phyloP scores from a whole-genome alignment of 495 filamentous ascomycete genomes.

The Penicillium soppii region DNA sequence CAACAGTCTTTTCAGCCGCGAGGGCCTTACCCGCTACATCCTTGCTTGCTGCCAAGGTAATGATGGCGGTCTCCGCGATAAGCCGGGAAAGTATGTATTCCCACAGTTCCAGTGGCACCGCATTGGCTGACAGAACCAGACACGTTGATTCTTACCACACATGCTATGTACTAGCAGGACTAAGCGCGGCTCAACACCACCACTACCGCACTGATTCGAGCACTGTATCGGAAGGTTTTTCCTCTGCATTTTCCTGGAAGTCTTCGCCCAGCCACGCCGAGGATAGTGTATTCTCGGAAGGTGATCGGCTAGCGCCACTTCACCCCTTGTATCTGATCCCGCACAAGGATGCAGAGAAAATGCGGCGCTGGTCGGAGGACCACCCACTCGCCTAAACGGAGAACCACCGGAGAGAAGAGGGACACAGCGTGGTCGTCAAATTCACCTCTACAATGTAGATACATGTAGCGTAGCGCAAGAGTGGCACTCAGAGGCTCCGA shows the following conservation, averaged over 20 bases:
- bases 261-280: constrained; percentile 49
- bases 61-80: constrained; percentile 85
- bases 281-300: constrained; percentile 46
- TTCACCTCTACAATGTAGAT: background rate
- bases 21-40: constrained; percentile 85
- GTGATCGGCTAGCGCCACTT: constrained; percentile 51
- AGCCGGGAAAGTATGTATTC: constrained; percentile 77
- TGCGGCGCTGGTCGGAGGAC: constrained; percentile 61
- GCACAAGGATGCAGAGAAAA: constrained; percentile 60
- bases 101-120: background rate
- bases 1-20: constrained; percentile 70
- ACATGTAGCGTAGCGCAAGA: background rate
- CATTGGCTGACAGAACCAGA: constrained; percentile 41
- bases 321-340: constrained; percentile 90
- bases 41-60: constrained; percentile 80
- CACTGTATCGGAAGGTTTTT: constrained; percentile 34
- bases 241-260: constrained; percentile 66
- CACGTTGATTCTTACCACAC: constrained; percentile 86
- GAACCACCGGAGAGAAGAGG: too few species aligned
- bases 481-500: background rate
- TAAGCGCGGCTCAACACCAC: constrained; percentile 76
- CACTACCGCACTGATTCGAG: constrained; percentile 59
- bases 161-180: constrained; percentile 83
- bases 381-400: constrained; percentile 18
- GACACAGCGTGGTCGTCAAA: background rate